A percentile compares a stretch with the other conserved stretches of the same genome.
These are phyloP conservation scores for Aspergillus japonicus DNA, from an alignment of 2,329 filamentous ascomycete genomes.

Conservation along the genomic window DNA sequence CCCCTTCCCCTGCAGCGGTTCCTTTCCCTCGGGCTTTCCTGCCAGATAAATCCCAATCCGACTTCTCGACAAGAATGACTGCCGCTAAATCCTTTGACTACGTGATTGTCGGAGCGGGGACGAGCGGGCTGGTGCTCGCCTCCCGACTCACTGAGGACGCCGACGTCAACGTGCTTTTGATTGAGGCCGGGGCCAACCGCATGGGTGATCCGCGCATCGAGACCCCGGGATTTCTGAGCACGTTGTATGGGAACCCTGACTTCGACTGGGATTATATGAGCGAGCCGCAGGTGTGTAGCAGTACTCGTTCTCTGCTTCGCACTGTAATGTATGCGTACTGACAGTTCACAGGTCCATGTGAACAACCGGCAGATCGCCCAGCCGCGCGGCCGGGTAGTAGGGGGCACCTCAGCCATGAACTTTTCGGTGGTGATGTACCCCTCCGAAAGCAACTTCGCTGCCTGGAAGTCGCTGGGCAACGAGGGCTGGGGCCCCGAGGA, in stretches of 20 bases:
- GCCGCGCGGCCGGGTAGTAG: slow-evolving; percentile 51
- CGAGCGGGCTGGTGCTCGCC: slow-evolving; percentile 34
- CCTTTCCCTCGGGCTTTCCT: background rate
- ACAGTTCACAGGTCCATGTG: slow-evolving; percentile 26
- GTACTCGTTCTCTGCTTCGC: background rate
- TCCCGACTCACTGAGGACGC: slow-evolving; percentile 31
- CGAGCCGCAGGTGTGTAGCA: slow-evolving; percentile 23
- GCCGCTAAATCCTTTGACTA: slow-evolving; percentile 25
- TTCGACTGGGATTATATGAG: slow-evolving; percentile 29
- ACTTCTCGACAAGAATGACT: background rate
- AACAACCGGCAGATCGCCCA: slow-evolving; percentile 44
- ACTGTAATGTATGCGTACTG: background rate
- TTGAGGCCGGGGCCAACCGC: slow-evolving; percentile 29
- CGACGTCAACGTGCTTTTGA: slow-evolving; percentile 24
- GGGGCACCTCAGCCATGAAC: slow-evolving; percentile 50
- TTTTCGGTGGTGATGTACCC: slow-evolving; percentile 31
- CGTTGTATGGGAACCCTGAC: slow-evolving; percentile 23
- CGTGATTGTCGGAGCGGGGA: slow-evolving; percentile 33
- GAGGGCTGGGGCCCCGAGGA: slow-evolving; percentile 46
- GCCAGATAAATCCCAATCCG: background rate
- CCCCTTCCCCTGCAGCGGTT: background rate
- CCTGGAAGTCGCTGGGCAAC: slow-evolving; percentile 48
- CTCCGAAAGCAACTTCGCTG: slow-evolving; percentile 41
- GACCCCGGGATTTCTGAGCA: slow-evolving; percentile 22
- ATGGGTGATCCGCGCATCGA: slow-evolving; percentile 25